Base-by-base conservation (phyloP, 352 stramenopile genomes). In the Phytophthora podocarpi region DNA sequence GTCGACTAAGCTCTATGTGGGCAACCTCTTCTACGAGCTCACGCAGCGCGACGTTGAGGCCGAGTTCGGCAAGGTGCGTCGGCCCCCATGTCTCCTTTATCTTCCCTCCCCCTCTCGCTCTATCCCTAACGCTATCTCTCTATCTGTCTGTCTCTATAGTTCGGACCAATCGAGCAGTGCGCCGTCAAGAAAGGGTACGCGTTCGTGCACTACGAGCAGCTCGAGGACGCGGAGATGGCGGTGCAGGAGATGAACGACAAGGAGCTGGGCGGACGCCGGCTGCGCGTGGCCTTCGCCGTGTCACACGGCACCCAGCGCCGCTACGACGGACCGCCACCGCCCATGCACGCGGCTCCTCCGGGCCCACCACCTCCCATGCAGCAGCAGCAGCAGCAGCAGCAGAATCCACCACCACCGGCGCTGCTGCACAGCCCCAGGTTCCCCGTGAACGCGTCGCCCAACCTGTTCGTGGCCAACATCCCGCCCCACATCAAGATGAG, bases 1-100 rank as follows among this genome's bases (percentile, higher is more conserved):
- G 12, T 85, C 79, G 59, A 74, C 74, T n/a, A 89, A 87, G 69
- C 55, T 89, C 43, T 89, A 87, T 55, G 74, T 89, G 34, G 80
- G 80, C 24, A 89, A 89, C 49, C 60, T 87, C 34, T 70, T 78
- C 61, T 86, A 78, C 57, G 70, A 85, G 35, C 51, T 82, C 31
- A 67, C 80, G 20, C 56, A 73, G 50, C 39, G 42, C 15, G 80
- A 85, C 27, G 52, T 83, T 11, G 78, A 87, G 63, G 74, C 37
- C 3, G 76, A 72, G 32, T 82, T 89, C 49, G 63, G 64, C 46
- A 82, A 73, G 49, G 77, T 86, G 28, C 15, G 10, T n/a, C n/a
- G n/a, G n/a, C n/a, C n/a, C n/a, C n/a, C n/a, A n/a, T n/a, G 4
- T 16, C 4, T 23, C 11, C 13, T 9, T 8, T 11, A 7, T 3